phyloP scores from a whole-genome alignment of 192 early-diverging fungal species.

The Phycomyces blakesleeanus region DNA sequence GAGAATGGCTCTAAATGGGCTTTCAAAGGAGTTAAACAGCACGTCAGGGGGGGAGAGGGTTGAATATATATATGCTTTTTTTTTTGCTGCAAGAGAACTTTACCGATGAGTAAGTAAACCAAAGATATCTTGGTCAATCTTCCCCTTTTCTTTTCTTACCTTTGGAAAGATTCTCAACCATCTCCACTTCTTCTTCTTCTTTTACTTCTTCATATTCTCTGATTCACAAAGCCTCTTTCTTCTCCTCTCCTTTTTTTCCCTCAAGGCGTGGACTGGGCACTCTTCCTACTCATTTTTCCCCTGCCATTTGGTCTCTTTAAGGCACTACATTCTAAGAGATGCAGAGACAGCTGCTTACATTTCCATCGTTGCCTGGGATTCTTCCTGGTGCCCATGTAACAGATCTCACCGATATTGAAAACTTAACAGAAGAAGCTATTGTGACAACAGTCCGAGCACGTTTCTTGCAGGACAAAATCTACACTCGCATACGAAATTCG shows the following conservation, averaged over 20 bases:
- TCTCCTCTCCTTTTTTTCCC: conserved; percentile 1
- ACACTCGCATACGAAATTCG: conserved; percentile 65
- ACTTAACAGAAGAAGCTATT: conserved; percentile 31
- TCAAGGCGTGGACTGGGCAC: too few relatives aligned
- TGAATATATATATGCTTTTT: too few relatives aligned
- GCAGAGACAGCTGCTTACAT: not conserved
- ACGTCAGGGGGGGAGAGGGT: too few relatives aligned
- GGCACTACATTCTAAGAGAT: not conserved
- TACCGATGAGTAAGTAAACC: not conserved
- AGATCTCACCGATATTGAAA: conserved; percentile 22
- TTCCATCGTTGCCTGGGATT: not conserved
- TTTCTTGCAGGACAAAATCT: conserved; percentile 55
- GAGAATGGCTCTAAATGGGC: too few relatives aligned
- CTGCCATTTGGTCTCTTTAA: not conserved
- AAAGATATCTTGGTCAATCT: conserved; percentile 18
- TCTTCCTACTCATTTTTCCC: too few relatives aligned
- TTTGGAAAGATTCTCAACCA: not conserved
- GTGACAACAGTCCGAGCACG: conserved; percentile 46
- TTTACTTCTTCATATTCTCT: conserved; percentile 18
- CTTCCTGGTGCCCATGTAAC: conserved; percentile 1
- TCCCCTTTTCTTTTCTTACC: conserved; percentile 7
- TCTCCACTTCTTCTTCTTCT: conserved; percentile 19
- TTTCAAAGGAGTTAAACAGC: too few relatives aligned
- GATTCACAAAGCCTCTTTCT: conserved; percentile 9
- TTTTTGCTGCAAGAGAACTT: too few relatives aligned